Base-by-base conservation (phyloP, 345 rosid genomes). In the Physaria fendleri region DNA sequence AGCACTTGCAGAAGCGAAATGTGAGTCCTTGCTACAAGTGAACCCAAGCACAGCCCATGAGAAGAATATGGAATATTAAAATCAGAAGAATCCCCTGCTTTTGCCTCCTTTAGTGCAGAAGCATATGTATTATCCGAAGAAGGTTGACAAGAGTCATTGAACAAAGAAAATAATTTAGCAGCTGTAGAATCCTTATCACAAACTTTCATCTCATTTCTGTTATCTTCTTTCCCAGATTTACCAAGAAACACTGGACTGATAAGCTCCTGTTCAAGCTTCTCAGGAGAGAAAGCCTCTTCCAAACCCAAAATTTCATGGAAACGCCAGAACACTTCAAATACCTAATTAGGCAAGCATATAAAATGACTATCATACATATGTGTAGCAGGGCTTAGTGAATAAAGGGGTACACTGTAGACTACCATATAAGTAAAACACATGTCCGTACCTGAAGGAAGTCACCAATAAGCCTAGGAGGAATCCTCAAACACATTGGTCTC, bases 391-490 rank as follows among this genome's bases (percentile, higher is more conserved):
- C 68, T 45, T 30, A 18, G 44, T 54, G 51, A 47, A 47, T 17
- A 32, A 27, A 46, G 44, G 29, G 23, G 23, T 30, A 39, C 3
- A 18, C 32, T 25, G 59, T 32, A 40, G 25, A 60, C 24, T 27
- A 54, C 38, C 41, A 27, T 20, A 66, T 49, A 29, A 54, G 68
- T 5, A 41, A 68, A 51, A 38, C 44, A 61, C 20, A 55, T 11
- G 43, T 21, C 32, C 48, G 18, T 79, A 89, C 99, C 97, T 93
- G 95, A 81, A 82, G 85, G 63, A 79, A 76, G 73, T 93, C 99
- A 56, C 95, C 99, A 78, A 77, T 80, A 71, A 87, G 79, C 21
- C 71, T 78, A 52, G 85, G 80, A 64, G 93, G 85, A 75, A 89
- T 78, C 77, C 81, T 82, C 72, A 67, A 57, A 74, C 87, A 82